Percentiles rank a stretch among this genome's conserved stretches.
Conservation (phyloP, 805 yeast species). For the Saccharomycopsis malanga region DNA sequence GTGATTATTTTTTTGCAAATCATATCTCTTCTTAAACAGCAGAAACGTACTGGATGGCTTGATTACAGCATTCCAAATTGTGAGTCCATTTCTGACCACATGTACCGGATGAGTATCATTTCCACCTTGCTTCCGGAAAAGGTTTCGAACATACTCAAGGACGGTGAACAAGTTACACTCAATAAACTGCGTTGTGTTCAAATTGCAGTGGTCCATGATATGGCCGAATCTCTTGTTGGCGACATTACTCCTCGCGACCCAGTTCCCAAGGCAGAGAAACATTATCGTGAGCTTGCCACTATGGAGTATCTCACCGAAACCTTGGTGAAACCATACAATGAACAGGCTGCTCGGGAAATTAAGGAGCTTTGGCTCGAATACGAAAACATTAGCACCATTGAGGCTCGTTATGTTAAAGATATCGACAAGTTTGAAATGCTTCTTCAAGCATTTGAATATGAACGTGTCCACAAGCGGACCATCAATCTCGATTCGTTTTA, state of each 20-base stretch:
- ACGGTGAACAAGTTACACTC: constrained; percentile 31
- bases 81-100: constrained; percentile 84
- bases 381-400: constrained; percentile 73
- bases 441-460: constrained; percentile 79
- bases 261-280: constrained; percentile 74
- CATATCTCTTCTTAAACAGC: constrained; percentile 63
- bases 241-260: constrained; percentile 83
- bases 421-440: constrained; percentile 87
- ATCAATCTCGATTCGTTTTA: constrained; percentile 66
- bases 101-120: constrained; percentile 88
- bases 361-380: constrained; percentile 78
- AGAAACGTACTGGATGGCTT: constrained; percentile 91
- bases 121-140: constrained; percentile 49
- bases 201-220: constrained; percentile 87
- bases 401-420: constrained; percentile 88
- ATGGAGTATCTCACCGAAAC: constrained; percentile 53
- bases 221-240: constrained; percentile 91
- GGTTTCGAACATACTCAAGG: constrained; percentile 27
- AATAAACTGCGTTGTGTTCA: constrained; percentile 67
- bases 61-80: constrained; percentile 43
- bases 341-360: constrained; percentile 54
- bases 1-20: constrained; percentile 57
- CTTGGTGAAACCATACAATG: constrained; percentile 61
- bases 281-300: constrained; percentile 68
- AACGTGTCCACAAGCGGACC: constrained; percentile 45